A percentile compares a stretch with the other conserved stretches of the same genome.
phyloP scores from a whole-genome alignment of 2,329 filamentous ascomycete genomes.

The Ophiostoma fasciatum region DNA sequence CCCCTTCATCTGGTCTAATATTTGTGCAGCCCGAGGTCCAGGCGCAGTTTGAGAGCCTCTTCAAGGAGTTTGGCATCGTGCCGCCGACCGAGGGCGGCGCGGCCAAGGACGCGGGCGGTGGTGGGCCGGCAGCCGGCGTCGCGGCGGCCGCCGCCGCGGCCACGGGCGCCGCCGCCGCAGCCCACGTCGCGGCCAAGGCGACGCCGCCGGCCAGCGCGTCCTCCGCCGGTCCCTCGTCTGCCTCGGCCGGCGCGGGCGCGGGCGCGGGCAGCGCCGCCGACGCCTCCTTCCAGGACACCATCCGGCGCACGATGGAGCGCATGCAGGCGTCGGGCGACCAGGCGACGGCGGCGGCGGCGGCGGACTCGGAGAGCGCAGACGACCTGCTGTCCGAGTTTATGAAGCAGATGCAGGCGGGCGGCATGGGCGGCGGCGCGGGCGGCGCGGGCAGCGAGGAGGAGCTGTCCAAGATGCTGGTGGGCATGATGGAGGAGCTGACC shows the following conservation, averaged over 20 bases:
- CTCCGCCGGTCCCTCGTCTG: too few relatives aligned
- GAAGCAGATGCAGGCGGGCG: conserved; percentile 62
- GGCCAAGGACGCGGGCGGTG: too few relatives aligned
- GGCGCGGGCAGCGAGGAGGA: conserved; percentile 58
- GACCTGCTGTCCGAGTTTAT: conserved; percentile 87
- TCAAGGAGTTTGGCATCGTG: conserved; percentile 47
- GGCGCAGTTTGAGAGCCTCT: conserved; percentile 62
- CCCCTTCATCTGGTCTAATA: neutral
- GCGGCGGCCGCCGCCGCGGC: conserved; percentile 13
- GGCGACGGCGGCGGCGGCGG: conserved; percentile 63
- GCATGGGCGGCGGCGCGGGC: conserved; percentile 35
- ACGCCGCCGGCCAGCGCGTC: conserved; percentile 21
- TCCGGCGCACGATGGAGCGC: conserved; percentile 84
- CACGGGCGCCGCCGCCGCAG: conserved; percentile 13
- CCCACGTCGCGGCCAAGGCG: conserved; percentile 10
- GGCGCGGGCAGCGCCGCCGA: too few relatives aligned
- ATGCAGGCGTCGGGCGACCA: conserved; percentile 84
- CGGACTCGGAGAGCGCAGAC: conserved; percentile 39
- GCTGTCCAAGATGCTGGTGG: conserved; percentile 86
- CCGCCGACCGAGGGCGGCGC: neutral
- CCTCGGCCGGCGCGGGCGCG: too few relatives aligned
- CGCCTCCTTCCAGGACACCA: conserved; percentile 78
- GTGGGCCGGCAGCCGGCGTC: conserved; percentile 22
- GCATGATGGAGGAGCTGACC: conserved; percentile 98
- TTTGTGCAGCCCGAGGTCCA: conserved; percentile 50